Evolutionary conservation across 352 stramenopile genomes (phyloP), one percentile per base, ranked within the genome.

Genomic region (Globisporangium irregulare): DNA sequence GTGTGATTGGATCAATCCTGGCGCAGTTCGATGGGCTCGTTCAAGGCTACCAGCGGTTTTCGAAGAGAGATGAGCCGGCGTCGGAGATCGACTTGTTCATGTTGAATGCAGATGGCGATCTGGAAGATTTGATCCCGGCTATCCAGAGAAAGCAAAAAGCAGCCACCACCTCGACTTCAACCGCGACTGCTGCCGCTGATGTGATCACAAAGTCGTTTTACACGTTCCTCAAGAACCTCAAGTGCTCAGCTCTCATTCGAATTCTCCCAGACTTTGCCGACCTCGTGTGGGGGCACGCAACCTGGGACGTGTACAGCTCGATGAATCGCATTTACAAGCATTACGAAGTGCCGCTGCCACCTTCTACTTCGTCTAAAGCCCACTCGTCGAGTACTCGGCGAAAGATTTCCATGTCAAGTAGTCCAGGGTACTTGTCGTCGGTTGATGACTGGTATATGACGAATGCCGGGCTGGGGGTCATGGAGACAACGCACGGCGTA

Each of bases 261-360:
- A 76, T 92, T 48, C 64, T 84, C 0, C 79, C 78, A 3, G 76
- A 87, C 70, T 82, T 86, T 48, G 67, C 62, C 1, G 84, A 94
- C 43, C 51, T 96, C 20, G 66, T 87, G 12, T 87, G 84, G 81
- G 84, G 80, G 14, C 88, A 96, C 57, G 73, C 76, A 22, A 89
- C 84, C 5, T 96, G 87, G 87, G 77, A 91, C 61, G 79, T 69
- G 20, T 96, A 84, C 72, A 74, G 73, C 36, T 80, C 77, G 15
- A 93, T 93, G 81, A 86, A 91, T 48, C 77, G 86, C 51, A 86
- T 93, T 54, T 92, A 87, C 71, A 94, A 96, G 69, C 81, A 90
- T 72, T 89, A 93, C 66, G 73, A 92, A n/a, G 70, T 94, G 29
- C 75, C 87, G 0, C 70, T 90, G 25, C 67, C 77, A 38, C 68